Evolutionary conservation across 805 yeast genomes (phyloP).

Genomic region (Barnettozyma sp.): DNA sequence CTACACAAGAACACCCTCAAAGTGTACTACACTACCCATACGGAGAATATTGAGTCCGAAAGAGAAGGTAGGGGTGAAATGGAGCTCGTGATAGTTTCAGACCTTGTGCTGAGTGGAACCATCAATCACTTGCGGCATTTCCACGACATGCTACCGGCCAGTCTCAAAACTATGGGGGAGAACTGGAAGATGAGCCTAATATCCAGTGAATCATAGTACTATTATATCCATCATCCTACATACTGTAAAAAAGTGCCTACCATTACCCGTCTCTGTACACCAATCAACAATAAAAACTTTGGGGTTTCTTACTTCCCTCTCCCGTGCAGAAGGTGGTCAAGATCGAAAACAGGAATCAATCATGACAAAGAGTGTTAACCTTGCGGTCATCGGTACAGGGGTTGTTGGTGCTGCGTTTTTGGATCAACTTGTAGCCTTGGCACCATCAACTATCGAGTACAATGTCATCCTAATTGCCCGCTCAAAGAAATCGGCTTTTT

Average conservation of each 20-base stretch:
- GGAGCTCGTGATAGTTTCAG: constrained; percentile 32
- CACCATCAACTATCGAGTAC: constrained; percentile 48
- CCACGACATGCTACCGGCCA: constrained; percentile 32
- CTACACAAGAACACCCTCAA: constrained; percentile 32
- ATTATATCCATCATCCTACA: too few species aligned
- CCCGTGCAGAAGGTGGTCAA: too few species aligned
- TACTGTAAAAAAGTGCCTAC: too few species aligned
- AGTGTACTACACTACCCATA: constrained; percentile 36
- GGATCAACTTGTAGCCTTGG: constrained; percentile 63
- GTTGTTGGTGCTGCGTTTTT: constrained; percentile 92
- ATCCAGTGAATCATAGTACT: constrained; percentile 6
- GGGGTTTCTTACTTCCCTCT: too few species aligned
- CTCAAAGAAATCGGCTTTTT: constrained; percentile 59
- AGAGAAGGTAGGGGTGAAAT: constrained; percentile 32
- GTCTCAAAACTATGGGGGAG: constrained; percentile 14
- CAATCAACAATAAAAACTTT: too few species aligned
- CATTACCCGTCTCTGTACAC: background rate
- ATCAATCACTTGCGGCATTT: constrained; percentile 21
- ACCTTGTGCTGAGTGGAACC: constrained; percentile 27
- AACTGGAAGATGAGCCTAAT: constrained; percentile 18
- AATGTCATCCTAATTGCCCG: constrained; percentile 79
- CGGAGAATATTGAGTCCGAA: constrained; percentile 23
- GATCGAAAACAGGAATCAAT: too few species aligned
- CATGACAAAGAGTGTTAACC: constrained; percentile 51
- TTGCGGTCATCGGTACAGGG: constrained; percentile 82